Base-by-base conservation (phyloP, 2,329 filamentous ascomycete genomes). In the Nothomitra cinnamomea region DNA sequence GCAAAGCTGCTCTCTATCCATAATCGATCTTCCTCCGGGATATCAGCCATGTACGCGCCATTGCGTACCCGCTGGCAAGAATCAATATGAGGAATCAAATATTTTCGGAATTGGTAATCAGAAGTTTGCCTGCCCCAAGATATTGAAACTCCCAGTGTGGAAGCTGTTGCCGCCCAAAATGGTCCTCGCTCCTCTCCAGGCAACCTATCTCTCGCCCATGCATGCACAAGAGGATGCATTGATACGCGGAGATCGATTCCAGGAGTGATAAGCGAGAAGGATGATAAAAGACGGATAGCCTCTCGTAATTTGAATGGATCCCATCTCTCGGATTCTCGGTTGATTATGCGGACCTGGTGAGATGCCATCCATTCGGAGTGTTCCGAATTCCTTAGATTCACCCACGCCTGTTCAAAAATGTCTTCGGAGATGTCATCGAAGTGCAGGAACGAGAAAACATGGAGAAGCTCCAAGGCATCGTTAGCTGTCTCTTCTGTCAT, bases 161-260 rank as follows among this genome's bases (percentile, higher is more conserved):
- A 53, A 24, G 50, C 38, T 15, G 61, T 54, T 21, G 52, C 54
- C 7, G 52, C 32, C 28, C 51, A 57, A 56, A 56, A 61, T 19
- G 54, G 42, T 8, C 54, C 50, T 41, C 57, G 53, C 40, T 59
- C 54, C 8, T 40, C 40, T n/a, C 55, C 38, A n/a, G 36, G 36
- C 6, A 66, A 57, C 8, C 64, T 57, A 19, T 62, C 60, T 61
- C 60, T 62, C 64, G 65, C 17, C 51, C 53, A 54, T 67, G 61
- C 15, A 67, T 60, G 19, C 10, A 32, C 28, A 10, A 32, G 28
- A 5, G 28, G 28, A 32, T 32, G 28, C 28, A 32, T 32, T 10
- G 28, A 32, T 5, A 32, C 10, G 28, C 10, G 7, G 24, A 4
- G 8, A 13, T 54, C 8, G 28, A 48, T 2, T 17, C 10, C 24